Base-by-base conservation (phyloP, 2,329 filamentous ascomycete species). In the Penicillium sp. region DNA sequence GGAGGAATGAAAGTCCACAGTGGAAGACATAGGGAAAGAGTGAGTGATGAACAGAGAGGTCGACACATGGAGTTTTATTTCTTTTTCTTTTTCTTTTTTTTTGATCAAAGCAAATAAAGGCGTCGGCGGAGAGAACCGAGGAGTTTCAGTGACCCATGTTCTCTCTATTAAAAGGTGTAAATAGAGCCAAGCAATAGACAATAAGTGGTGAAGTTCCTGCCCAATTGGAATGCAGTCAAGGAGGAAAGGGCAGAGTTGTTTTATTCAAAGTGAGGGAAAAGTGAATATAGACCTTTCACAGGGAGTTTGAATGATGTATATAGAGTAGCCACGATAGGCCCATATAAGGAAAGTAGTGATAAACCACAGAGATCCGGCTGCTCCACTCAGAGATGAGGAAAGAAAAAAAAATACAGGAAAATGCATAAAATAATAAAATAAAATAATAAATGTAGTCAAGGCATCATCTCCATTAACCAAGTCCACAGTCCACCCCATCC, bases 1-100 rank as follows among this genome's bases (percentile, higher is more conserved):
- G 60, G 66, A 67, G 45, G 67, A 62, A 48, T 68, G 67, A 54
- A 64, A 63, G 49, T 65, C 59, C 51, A 68, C 65, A 56, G 67
- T 62, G 66, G 68, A 63, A 73, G 71, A 72, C 73, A 75, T 75
- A 68, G 63, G 70, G 69, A 62, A 43, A 56, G 59, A 50, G 50
- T 51, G 48, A 54, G 38, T 25, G 50, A 33, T 46, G 31, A 13
- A 50, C 27, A 56, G 35, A 46, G 19, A 47, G 53, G 54, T 55
- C 40, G 61, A 61, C 55, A 57, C 62, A 66, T 61, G 50, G 52
- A 41, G 46, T 52, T 55, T 40, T 33, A 27, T 42, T 23, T 25
- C 17, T 37, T 25, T 41, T 42, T n/a, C n/a, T 27, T 41, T n/a
- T 13, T 15, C 45, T 43, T 49, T 55, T 54, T 40, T 37, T 21